Base-by-base conservation (phyloP, 2,329 filamentous ascomycete genomes). In the Pseudogymnoascus sp. region DNA sequence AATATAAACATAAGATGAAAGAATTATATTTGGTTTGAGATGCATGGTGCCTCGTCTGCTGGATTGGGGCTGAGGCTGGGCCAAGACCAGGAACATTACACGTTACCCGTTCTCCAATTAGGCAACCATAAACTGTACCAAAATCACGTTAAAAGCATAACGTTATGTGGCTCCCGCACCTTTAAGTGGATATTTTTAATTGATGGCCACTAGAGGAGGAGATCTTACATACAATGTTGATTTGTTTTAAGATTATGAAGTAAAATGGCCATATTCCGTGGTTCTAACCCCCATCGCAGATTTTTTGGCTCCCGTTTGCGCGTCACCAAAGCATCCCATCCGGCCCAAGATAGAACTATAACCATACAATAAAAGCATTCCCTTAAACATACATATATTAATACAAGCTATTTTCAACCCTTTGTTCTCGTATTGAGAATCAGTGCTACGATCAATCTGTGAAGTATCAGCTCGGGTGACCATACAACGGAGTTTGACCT, bases 121-220 rank as follows among this genome's bases (percentile, higher is more conserved):
- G 44, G 44, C 44, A 55, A 33, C 44, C 44, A 55, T 55, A 55
- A 55, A 55, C 8, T 55, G 44, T 55, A 55, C 44, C 44, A 17
- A 6, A 31, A 33, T 55, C 27, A 2, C 27, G 33, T 33, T 31
- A 5, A 55, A 31, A 55, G 9, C 44, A 55, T 55, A 33, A 55
- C 44, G 27, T 55, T 55, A 31, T 29, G 44, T 31, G 44, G 44
- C n/a, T 33, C 33, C 5, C 27, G 27, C n/a, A 33, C n/a, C n/a
- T 33, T 12, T 31, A 2, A 29, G 44, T 33, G 44, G 44, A 33
- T 55, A 33, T 31, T 27, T 31, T 5, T n/a, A 17, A 10, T n/a
- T 10, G 13, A 55, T 55, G n/a, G 5, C 27, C 44, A 17, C 33
- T 33, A 17, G 27, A 55, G n/a, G 4, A 55, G 9, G 27, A 17